phyloP scores from a whole-genome alignment of 106 monocot species.

The Dendrobium huoshanense region DNA sequence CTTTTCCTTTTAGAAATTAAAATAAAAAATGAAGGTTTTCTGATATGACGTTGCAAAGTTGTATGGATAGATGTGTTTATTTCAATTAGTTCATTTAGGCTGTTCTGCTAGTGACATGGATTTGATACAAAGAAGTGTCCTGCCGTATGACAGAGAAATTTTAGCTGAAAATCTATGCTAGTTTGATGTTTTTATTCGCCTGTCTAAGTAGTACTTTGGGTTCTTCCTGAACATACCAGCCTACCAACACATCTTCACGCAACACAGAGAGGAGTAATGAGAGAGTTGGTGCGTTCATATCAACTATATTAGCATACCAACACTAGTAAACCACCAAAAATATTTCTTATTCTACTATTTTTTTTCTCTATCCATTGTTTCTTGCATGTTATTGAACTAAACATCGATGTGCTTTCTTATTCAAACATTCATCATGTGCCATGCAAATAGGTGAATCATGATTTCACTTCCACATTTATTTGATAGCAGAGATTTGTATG shows the following conservation, averaged over 20 bases:
- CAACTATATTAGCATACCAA: too few relatives aligned
- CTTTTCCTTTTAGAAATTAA: not conserved
- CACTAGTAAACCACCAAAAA: too few relatives aligned
- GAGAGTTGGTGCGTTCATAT: not conserved
- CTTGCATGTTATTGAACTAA: not conserved
- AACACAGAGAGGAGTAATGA: not conserved
- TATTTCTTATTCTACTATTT: not conserved
- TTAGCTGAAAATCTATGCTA: not conserved
- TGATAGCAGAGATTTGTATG: not conserved
- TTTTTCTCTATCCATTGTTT: not conserved
- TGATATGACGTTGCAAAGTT: not conserved
- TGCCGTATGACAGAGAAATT: not conserved
- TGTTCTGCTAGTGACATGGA: not conserved
- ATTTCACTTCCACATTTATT: not conserved
- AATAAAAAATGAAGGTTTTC: not conserved
- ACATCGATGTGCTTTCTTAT: not conserved
- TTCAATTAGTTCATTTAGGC: not conserved
- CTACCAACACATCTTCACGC: not conserved
- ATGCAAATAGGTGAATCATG: not conserved
- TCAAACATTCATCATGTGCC: not conserved
- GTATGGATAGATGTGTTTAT: not conserved
- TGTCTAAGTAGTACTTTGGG: not conserved
- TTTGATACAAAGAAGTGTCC: not conserved
- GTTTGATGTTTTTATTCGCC: not conserved
- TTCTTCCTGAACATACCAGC: not conserved